phyloP scores from a whole-genome alignment of 257 asterid species.

The Ligustrum vulgare region DNA sequence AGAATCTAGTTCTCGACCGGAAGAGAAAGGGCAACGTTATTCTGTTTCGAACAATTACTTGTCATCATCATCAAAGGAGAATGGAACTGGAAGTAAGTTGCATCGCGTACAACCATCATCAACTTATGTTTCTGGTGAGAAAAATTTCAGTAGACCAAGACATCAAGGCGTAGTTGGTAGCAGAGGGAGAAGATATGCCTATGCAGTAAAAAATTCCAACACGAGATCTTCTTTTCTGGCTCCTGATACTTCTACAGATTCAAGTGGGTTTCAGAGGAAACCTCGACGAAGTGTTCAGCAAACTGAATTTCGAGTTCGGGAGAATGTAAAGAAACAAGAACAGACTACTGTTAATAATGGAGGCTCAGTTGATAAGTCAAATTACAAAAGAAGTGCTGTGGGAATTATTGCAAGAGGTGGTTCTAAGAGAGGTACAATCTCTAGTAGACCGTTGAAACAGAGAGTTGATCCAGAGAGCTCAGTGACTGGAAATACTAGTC shows the following conservation, averaged over 20 bases:
- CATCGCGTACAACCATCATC: slow-evolving; percentile 35
- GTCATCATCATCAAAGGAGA: slow-evolving; percentile 38
- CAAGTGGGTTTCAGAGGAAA: slow-evolving; percentile 68
- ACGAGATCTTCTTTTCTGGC: slow-evolving; percentile 41
- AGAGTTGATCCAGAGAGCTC: slow-evolving; percentile 42
- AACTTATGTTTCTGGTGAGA: slow-evolving; percentile 47
- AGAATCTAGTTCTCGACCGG: slow-evolving; percentile 43
- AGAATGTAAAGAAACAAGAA: slow-evolving; percentile 58
- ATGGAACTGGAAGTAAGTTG: slow-evolving; percentile 44
- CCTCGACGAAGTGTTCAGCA: slow-evolving; percentile 68
- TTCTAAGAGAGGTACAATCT: slow-evolving; percentile 64
- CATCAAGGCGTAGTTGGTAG: slow-evolving; percentile 50
- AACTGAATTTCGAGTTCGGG: slow-evolving; percentile 82
- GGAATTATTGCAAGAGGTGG: slow-evolving; percentile 66
- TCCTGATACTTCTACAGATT: slow-evolving; percentile 46
- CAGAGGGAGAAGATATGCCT: slow-evolving; percentile 66
- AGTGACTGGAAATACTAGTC: slow-evolving; percentile 36
- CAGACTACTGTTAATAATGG: slow-evolving; percentile 32
- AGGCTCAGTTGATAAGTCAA: slow-evolving; percentile 47
- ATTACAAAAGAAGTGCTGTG: slow-evolving; percentile 42
- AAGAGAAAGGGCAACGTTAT: slow-evolving; percentile 29
- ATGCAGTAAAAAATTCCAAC: slow-evolving; percentile 66
- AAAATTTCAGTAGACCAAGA: slow-evolving; percentile 42
- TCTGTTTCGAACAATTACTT: slow-evolving; percentile 32
- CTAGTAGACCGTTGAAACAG: slow-evolving; percentile 52